Percentiles rank a stretch among this genome's conserved stretches.
Evolutionary conservation across 2,329 filamentous ascomycete species (phyloP).

Genomic region (Paraphaeosphaeria minitans): DNA sequence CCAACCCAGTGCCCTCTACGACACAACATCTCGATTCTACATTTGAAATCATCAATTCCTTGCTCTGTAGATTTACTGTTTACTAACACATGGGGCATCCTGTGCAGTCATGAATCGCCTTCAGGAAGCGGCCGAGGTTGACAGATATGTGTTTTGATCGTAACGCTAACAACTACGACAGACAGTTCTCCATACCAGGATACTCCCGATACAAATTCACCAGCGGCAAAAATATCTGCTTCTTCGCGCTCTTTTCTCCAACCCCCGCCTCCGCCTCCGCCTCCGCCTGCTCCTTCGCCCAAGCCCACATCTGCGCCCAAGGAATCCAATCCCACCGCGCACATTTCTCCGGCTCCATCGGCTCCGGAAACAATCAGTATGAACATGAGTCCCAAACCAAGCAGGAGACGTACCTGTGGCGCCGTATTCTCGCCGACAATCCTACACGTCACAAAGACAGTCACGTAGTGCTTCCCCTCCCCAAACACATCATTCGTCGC

Average conservation of each 20-base stretch:
- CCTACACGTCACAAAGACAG: conserved; percentile 67
- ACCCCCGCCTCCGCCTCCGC: conserved; percentile 34
- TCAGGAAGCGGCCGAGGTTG: background rate
- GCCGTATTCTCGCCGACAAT: conserved; percentile 55
- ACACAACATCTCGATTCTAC: background rate
- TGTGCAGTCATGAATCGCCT: background rate
- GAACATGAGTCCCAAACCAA: conserved; percentile 7
- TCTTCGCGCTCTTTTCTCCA: conserved; percentile 31
- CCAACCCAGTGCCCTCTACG: background rate
- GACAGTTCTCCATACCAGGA: conserved; percentile 33
- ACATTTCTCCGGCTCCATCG: conserved; percentile 60
- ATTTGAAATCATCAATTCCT: background rate
- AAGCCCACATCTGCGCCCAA: conserved; percentile 55
- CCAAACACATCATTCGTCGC: conserved; percentile 72
- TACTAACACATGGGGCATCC: too few relatives aligned
- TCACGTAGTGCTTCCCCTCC: conserved; percentile 74
- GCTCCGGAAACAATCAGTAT: conserved; percentile 22
- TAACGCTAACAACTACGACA: conserved; percentile 13
- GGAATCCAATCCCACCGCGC: conserved; percentile 59
- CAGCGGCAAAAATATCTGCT: conserved; percentile 55
- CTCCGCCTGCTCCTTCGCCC: conserved; percentile 41
- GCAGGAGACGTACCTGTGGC: conserved; percentile 57
- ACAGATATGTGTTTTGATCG: background rate
- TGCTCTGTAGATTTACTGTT: too few relatives aligned
- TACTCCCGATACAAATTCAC: conserved; percentile 50